These are phyloP conservation scores for Xylaria hypoxylon DNA, from an alignment of 2,329 filamentous ascomycete species.

Conservation along the genomic window DNA sequence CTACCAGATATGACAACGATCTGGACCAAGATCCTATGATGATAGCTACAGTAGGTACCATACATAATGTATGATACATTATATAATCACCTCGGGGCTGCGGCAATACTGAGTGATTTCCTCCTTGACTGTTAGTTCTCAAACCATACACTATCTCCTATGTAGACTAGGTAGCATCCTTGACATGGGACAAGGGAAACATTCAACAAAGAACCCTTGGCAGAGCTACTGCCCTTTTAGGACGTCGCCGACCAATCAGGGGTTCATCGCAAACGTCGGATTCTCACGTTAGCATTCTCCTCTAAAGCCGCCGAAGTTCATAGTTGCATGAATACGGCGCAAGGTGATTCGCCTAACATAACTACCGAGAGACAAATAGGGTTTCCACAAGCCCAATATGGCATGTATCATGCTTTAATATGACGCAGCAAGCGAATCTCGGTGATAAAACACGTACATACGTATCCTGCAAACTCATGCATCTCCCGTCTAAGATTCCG, in stretches of 20 bases:
- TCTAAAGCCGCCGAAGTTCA: slow-evolving; percentile 22
- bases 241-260: slow-evolving; percentile 33
- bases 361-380: slow-evolving; percentile 2
- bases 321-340: slow-evolving; percentile 24
- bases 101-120: slow-evolving; percentile 1
- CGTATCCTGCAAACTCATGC: slow-evolving; percentile 32
- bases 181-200: neutral
- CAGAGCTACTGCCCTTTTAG: slow-evolving; percentile 33
- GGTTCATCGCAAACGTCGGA: slow-evolving; percentile 19
- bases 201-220: slow-evolving; percentile 21
- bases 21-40: too few relatives aligned
- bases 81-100: too few relatives aligned
- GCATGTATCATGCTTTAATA: neutral
- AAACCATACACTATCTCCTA: too few relatives aligned
- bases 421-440: slow-evolving; percentile 17
- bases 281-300: slow-evolving; percentile 42
- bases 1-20: too few relatives aligned
- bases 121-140: neutral
- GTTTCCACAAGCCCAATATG: neutral
- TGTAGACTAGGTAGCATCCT: neutral
- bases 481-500: slow-evolving; percentile 38
- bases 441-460: slow-evolving; percentile 15
- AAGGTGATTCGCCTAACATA: neutral
- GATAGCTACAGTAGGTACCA: too few relatives aligned
- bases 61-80: too few relatives aligned